These are phyloP conservation scores for Akebia trifoliata DNA, from an alignment of 164 flowering plant species.

Conservation along the genomic window DNA sequence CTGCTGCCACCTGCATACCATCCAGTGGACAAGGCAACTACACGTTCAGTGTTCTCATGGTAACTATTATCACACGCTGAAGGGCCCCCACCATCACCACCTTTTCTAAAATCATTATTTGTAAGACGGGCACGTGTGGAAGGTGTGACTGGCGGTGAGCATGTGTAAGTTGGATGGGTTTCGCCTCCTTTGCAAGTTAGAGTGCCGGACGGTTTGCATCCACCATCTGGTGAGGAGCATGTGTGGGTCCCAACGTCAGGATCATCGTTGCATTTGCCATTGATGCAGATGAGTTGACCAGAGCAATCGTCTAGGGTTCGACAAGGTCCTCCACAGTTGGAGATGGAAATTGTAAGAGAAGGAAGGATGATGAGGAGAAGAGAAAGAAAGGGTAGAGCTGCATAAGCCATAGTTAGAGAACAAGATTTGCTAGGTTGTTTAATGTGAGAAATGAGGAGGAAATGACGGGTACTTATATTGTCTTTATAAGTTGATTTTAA, in stretches of 20 bases:
- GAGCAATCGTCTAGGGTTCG: neutral
- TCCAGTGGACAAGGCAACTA: neutral
- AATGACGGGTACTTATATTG: too few relatives aligned
- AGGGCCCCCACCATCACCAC: neutral
- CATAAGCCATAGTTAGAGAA: neutral
- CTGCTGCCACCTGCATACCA: conserved; percentile 3
- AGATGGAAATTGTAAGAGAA: neutral
- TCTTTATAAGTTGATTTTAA: too few relatives aligned
- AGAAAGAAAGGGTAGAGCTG: neutral
- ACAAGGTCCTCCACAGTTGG: neutral
- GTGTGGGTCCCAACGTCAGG: neutral
- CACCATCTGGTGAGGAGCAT: neutral
- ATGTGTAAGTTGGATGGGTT: neutral
- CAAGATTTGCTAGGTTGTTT: too few relatives aligned
- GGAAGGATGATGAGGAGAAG: neutral
- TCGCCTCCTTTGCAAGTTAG: neutral
- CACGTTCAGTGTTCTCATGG: neutral
- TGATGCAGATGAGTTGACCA: neutral
- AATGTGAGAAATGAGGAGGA: too few relatives aligned
- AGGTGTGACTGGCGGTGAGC: neutral
- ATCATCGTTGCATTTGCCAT: neutral
- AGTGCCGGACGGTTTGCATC: neutral
- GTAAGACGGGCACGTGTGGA: neutral
- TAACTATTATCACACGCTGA: neutral
- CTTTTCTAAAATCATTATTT: neutral